phyloP scores from a whole-genome alignment of 345 rosid genomes.

The Populus davidiana region DNA sequence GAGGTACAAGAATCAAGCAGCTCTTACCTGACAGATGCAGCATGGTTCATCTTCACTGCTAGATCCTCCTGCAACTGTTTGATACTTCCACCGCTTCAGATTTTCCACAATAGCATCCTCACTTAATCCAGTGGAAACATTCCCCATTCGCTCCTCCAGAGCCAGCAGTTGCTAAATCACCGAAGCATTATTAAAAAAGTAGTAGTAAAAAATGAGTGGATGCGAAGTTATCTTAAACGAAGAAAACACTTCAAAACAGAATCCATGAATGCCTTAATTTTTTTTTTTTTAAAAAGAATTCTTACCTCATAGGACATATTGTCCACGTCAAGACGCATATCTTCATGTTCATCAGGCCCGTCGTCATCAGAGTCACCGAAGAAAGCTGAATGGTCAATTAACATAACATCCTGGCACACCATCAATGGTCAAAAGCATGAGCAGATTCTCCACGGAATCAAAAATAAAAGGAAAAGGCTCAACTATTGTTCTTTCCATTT shows the following conservation, averaged over 20 bases:
- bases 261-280: neutral
- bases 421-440: neutral
- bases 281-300: too few relatives aligned
- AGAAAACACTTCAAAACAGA: neutral
- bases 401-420: slow-evolving; percentile 20
- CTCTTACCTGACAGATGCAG: slow-evolving; percentile 43
- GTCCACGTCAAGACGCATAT: slow-evolving; percentile 31
- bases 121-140: slow-evolving; percentile 23
- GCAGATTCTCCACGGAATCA: neutral
- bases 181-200: neutral
- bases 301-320: slow-evolving; percentile 39
- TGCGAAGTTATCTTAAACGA: neutral
- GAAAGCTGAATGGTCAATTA: slow-evolving; percentile 8
- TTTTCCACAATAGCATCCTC: slow-evolving; percentile 19
- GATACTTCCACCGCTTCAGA: slow-evolving; percentile 19
- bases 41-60: slow-evolving; percentile 17
- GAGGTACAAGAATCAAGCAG: neutral
- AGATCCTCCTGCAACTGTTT: neutral
- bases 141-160: slow-evolving; percentile 30
- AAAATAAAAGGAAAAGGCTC: neutral
- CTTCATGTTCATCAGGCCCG: neutral
- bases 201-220: neutral
- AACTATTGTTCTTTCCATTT: neutral
- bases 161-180: slow-evolving; percentile 26
- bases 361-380: slow-evolving; percentile 1